Evolutionary conservation across 352 stramenopile genomes (phyloP), one percentile per base, ranked within the genome.

Genomic region (Pythium phragmitis): DNA sequence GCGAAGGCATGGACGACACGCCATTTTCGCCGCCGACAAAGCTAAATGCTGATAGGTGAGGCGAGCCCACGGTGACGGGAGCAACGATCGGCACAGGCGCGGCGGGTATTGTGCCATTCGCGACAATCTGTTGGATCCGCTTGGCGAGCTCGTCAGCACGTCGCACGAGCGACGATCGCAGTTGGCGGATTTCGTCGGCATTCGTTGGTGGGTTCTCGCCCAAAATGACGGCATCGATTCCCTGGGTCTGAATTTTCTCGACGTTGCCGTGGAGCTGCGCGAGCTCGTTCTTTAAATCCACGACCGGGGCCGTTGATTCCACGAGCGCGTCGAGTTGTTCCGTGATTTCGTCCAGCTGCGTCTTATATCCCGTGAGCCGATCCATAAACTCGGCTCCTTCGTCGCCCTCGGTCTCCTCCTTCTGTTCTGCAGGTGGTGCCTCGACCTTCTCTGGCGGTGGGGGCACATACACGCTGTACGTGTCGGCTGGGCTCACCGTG

Each of bases 171-270:
- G 79, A 79, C 41, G 76, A 91, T n/a, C 84, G 75, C 45, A 89
- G 77, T 49, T 82, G 74, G 45, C 86, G 85, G 17, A 92, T 76
- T 48, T 88, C 79, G 23, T 91, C 84, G 34, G 79, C 84, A 60
- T 92, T 91, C 23, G 76, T 28, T 14, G 84, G 82, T 7, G 75
- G 80, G 37, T 80, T 80, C 7, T 83, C 75, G 1, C 82, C 84
- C 8, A 92, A 74, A 66, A 92, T 92, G n/a, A 92, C 82, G 2
- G 82, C 72, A 51, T 92, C 84, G 30, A 92, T 90, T 46, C 82
- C 82, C 62, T 91, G 75, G 12, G 84, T 92, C 69, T 90, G 79
- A 45, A 92, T 91, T 49, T 86, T 86, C 65, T 92, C 84, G 51
- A 92, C 75, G 19, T 72, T 78, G 4, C 84, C 84, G 34, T 91